Conservation (phyloP, 169 alveolate species). For the Plasmodium adleri region DNA sequence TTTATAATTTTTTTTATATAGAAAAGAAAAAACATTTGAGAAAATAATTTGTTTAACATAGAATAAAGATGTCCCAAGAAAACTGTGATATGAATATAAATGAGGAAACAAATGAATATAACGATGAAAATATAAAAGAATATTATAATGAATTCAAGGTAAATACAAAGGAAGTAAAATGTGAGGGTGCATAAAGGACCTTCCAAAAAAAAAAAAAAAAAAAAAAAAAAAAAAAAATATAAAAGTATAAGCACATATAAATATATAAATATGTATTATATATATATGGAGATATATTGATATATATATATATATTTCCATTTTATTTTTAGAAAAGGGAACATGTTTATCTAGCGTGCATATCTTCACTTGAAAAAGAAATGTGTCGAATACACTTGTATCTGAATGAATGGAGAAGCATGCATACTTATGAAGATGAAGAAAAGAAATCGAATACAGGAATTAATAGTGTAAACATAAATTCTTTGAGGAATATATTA, state of each 20-base stretch:
- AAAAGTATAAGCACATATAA: too few relatives aligned
- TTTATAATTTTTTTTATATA: constrained; percentile 28
- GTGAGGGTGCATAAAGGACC: not conserved
- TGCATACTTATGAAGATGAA: constrained; percentile 74
- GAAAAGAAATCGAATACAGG: constrained; percentile 36
- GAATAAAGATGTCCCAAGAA: constrained; percentile 57
- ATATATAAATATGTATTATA: too few relatives aligned
- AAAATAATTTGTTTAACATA: not conserved
- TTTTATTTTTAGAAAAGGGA: constrained; percentile 31
- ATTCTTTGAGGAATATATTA: constrained; percentile 48
- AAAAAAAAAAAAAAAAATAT: too few relatives aligned
- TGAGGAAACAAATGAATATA: constrained; percentile 32
- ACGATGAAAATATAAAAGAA: constrained; percentile 38
- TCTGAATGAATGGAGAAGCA: constrained; percentile 66
- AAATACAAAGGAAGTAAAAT: not conserved
- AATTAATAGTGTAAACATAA: constrained; percentile 35
- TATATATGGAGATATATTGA: too few relatives aligned
- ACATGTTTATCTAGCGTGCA: constrained; percentile 64
- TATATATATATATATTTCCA: not conserved
- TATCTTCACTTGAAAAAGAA: constrained; percentile 65
- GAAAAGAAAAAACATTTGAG: constrained; percentile 7
- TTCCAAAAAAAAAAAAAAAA: too few relatives aligned
- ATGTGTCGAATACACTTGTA: constrained; percentile 53
- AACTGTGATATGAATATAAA: constrained; percentile 23
- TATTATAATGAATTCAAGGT: constrained; percentile 53